Base-by-base conservation (phyloP, 2,329 filamentous ascomycete species). In the Alternaria atra region DNA sequence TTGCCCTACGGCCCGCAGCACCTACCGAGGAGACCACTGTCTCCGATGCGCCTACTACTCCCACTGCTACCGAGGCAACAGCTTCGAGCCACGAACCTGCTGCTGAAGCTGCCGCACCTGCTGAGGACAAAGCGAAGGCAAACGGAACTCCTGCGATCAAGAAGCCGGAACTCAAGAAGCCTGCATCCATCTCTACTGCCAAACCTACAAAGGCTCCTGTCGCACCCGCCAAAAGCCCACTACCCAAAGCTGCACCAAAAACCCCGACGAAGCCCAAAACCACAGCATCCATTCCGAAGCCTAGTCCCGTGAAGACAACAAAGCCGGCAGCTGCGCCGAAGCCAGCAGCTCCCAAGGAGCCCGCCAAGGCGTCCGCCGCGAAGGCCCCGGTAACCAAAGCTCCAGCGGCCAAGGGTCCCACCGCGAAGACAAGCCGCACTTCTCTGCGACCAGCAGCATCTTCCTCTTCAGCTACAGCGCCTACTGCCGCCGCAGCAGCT, bases 1-100 rank as follows among this genome's bases (percentile, higher is more conserved):
- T 70, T 10, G 62, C 70, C 8, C 73, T 80, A 71, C 80, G 80
- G 68, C 79, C 81, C 6, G 76, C 78, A 32, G 76, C 80, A 37
- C 74, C 77, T 5, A 78, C 78, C 40, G 65, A 69, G 9, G 68
- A 64, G 42, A 53, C 65, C 48, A 77, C 79, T 37, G 75, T 81
- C 9, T 77, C 76, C 35, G 79, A 77, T 72, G 44, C 42, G 52
- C 39, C 39, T 25, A 20, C 56, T 47, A 20, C 51, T 27, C 17
- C 37, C 17, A 5, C 64, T 48, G 77, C 80, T 15, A 77, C 79
- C 37, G 79, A 77, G 23, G 68, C 77, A 39, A 79, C 74, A 27
- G 55, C 55, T 29, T 34, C 43, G n/a, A 35, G 52, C 23, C n/a
- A 48, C 34, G 37, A 42, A 25, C 29, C 44, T 20, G n/a, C 37